A percentile compares a stretch with the other conserved stretches of the same genome.
These are phyloP conservation scores for Bidens hawaiensis DNA, from an alignment of 140 eudicot genomes.

Conservation along the genomic window DNA sequence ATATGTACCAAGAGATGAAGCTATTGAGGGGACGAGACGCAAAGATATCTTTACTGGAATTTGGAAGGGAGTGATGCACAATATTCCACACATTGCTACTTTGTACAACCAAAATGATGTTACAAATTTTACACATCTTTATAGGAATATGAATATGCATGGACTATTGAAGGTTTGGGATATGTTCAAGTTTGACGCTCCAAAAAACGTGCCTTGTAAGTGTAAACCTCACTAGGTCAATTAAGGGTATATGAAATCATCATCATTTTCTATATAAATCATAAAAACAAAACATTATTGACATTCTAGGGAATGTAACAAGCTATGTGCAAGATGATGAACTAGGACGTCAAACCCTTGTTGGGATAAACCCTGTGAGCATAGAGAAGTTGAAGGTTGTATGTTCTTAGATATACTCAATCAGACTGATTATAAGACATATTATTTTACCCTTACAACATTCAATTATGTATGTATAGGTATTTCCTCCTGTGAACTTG, in stretches of 20 bases:
- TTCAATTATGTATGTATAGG: too few relatives aligned
- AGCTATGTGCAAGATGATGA: conserved; percentile 51
- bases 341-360: conserved; percentile 54
- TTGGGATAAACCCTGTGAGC: too few relatives aligned
- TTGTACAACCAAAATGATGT: conserved; percentile 17
- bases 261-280: background rate
- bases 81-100: too few relatives aligned
- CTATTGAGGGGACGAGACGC: too few relatives aligned
- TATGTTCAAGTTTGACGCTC: conserved; percentile 64
- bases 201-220: conserved; percentile 58
- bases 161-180: conserved; percentile 6
- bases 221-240: background rate
- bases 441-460: too few relatives aligned
- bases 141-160: background rate
- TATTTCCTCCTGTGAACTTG: too few relatives aligned
- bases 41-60: too few relatives aligned
- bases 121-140: conserved; percentile 11
- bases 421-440: too few relatives aligned
- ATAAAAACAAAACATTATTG: background rate
- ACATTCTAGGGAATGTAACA: conserved; percentile 34
- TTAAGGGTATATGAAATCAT: background rate
- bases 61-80: too few relatives aligned
- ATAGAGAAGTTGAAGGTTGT: too few relatives aligned
- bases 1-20: too few relatives aligned
- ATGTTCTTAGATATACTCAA: too few relatives aligned